Conservation (phyloP, 495 filamentous ascomycete species). For the Tuber calosporum region DNA sequence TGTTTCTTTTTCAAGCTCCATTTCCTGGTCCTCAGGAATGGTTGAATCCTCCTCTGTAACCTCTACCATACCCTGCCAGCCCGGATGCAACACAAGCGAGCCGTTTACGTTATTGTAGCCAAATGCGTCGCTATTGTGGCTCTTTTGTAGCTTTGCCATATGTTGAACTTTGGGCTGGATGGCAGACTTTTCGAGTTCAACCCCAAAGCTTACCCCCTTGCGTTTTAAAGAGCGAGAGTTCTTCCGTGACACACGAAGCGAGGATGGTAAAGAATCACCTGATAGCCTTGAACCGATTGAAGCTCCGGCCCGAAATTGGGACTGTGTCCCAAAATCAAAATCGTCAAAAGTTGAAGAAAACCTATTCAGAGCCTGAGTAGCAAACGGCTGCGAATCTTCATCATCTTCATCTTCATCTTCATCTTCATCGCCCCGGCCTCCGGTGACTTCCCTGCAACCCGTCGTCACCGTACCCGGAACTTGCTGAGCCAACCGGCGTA, state of each 20-base stretch:
- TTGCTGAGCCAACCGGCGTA: background rate
- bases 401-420: slow-evolving; percentile 14
- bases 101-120: background rate
- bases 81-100: slow-evolving; percentile 7
- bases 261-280: slow-evolving; percentile 4
- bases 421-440: background rate
- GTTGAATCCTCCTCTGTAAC: slow-evolving; percentile 48
- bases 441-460: background rate
- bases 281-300: background rate
- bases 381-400: slow-evolving; percentile 20
- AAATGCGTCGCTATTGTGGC: background rate
- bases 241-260: slow-evolving; percentile 50
- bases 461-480: background rate
- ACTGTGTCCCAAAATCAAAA: slow-evolving; percentile 11
- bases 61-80: slow-evolving; percentile 41
- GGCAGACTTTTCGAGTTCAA: background rate
- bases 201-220: slow-evolving; percentile 26
- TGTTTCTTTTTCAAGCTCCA: background rate
- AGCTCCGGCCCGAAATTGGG: background rate
- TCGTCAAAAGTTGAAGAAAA: slow-evolving; percentile 28
- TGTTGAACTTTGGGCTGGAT: background rate
- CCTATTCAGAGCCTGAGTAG: slow-evolving; percentile 21
- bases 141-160: background rate
- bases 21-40: slow-evolving; percentile 56
- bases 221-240: slow-evolving; percentile 27